These are phyloP conservation scores for Macrophomina pseudophaseolina DNA, from an alignment of 2,329 filamentous ascomycete species.

Conservation along the genomic window DNA sequence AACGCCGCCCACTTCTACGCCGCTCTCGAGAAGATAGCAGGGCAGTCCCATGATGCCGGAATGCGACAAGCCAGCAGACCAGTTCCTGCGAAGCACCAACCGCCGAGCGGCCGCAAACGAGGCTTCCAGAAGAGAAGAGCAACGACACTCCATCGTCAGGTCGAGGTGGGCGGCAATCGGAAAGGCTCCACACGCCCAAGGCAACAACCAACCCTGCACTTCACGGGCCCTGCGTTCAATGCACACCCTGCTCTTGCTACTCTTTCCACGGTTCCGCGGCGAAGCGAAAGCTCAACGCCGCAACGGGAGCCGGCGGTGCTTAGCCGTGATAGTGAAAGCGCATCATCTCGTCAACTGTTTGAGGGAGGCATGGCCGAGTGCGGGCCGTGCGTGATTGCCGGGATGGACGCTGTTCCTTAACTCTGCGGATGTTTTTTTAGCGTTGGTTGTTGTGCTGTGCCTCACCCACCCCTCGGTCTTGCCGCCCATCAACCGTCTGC, in stretches of 20 bases:
- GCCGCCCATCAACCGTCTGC: not conserved
- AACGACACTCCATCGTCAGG: not conserved
- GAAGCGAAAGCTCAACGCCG: not conserved
- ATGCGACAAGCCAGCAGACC: not conserved
- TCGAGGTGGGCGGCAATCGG: slow-evolving; percentile 9
- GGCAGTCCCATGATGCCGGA: not conserved
- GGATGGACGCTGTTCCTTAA: not conserved
- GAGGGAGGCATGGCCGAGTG: not conserved
- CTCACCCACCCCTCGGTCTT: not conserved
- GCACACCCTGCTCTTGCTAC: not conserved
- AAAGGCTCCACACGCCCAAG: not conserved
- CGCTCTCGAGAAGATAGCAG: not conserved
- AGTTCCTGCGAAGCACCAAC: not conserved
- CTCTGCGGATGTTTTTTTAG: not conserved
- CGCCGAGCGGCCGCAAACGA: not conserved
- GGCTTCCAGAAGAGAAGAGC: not conserved
- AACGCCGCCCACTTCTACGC: not conserved
- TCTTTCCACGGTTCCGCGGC: not conserved
- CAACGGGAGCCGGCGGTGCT: not conserved
- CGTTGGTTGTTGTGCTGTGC: slow-evolving; percentile 10
- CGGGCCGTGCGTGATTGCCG: not conserved
- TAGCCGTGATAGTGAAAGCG: not conserved
- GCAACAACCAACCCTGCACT: not conserved
- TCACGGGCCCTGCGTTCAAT: slow-evolving; percentile 1
- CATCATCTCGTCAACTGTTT: not conserved